Evolutionary conservation across 192 early-diverging fungal species (phyloP).

Genomic region (Obelidium mucronatum): DNA sequence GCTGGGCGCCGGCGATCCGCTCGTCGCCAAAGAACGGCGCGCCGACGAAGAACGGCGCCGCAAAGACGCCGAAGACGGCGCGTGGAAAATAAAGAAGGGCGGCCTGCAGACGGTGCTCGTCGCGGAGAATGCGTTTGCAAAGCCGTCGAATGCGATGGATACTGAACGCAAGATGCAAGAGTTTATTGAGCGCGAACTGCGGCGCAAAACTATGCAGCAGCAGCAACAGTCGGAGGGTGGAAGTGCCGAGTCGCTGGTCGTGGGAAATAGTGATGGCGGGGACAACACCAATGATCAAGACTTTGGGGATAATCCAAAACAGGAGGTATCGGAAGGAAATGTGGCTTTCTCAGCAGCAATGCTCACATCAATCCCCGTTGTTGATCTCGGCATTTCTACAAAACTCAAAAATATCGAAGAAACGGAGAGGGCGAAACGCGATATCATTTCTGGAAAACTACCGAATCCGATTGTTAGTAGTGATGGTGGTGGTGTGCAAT

Average conservation of each 20-base stretch:
- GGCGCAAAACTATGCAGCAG: too few relatives aligned
- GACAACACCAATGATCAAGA: background rate
- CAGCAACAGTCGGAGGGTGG: conserved; percentile 43
- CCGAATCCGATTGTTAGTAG: too few relatives aligned
- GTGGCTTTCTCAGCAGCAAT: conserved; percentile 86
- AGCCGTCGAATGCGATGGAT: conserved; percentile 50
- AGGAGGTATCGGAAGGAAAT: conserved; percentile 83
- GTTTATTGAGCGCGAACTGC: conserved; percentile 82
- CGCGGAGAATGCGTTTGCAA: conserved; percentile 37
- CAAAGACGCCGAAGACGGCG: conserved; percentile 56
- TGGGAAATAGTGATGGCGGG: background rate
- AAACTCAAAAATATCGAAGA: conserved; percentile 80
- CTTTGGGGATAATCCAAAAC: conserved; percentile 55
- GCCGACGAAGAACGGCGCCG: conserved; percentile 28
- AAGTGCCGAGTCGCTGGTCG: conserved; percentile 29
- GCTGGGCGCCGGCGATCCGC: conserved; percentile 10
- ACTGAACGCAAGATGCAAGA: conserved; percentile 66
- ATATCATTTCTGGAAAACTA: conserved; percentile 56
- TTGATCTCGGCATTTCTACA: conserved; percentile 78
- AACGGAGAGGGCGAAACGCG: conserved; percentile 79
- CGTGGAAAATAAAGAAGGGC: conserved; percentile 65
- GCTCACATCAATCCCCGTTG: conserved; percentile 91
- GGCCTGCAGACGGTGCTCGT: conserved; percentile 42
- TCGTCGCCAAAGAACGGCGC: background rate
- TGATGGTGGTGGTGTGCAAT: too few relatives aligned